Conservation (phyloP, 495 filamentous ascomycete genomes). For the Geopyxis carbonaria region DNA sequence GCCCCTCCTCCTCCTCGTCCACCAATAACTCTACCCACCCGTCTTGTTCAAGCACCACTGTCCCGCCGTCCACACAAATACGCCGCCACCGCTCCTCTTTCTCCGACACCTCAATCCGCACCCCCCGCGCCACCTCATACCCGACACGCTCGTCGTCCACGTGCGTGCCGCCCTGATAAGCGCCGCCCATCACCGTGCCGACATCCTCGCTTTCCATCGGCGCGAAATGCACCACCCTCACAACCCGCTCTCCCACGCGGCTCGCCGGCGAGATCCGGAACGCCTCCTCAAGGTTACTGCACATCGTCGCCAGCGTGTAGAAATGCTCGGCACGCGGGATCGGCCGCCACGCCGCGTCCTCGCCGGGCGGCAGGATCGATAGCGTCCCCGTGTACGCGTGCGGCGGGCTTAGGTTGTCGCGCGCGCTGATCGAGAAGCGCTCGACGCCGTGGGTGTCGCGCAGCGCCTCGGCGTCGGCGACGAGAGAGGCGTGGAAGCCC, state of each 20-base stretch:
- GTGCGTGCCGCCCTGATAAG: conserved; percentile 60
- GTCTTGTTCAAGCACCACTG: conserved; percentile 48
- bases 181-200: conserved; percentile 58
- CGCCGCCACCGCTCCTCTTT: conserved; percentile 54
- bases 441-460: conserved; percentile 51
- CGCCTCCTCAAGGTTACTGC: conserved; percentile 60
- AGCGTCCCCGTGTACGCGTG: conserved; percentile 42
- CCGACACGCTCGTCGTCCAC: conserved; percentile 40
- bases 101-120: conserved; percentile 46
- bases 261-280: conserved; percentile 63
- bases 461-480: conserved; percentile 68
- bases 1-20: neutral
- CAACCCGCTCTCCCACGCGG: conserved; percentile 44
- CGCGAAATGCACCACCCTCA: conserved; percentile 56
- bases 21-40: conserved; percentile 54
- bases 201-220: conserved; percentile 36
- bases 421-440: conserved; percentile 69
- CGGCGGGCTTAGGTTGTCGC: conserved; percentile 46
- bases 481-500: conserved; percentile 71
- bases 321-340: conserved; percentile 41
- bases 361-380: neutral
- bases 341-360: no score
- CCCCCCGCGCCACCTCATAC: conserved; percentile 48
- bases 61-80: conserved; percentile 77
- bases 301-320: conserved; percentile 59